A percentile compares a stretch with the other conserved stretches of the same genome.
Conservation (phyloP, 352 stramenopile species). For the Phytopythium aichiense region DNA sequence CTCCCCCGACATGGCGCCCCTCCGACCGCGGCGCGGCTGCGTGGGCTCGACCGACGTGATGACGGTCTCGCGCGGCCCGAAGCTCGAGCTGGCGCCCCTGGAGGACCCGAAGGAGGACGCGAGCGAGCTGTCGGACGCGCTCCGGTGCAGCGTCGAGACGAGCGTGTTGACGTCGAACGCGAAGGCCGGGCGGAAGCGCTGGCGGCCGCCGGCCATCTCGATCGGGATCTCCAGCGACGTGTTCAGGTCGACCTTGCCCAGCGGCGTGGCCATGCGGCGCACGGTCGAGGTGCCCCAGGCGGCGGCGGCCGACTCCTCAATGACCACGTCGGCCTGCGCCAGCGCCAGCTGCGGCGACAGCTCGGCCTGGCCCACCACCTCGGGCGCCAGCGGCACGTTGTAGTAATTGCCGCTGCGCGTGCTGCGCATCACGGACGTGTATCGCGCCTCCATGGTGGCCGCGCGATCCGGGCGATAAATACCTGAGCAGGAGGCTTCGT, state of each 20-base stretch:
- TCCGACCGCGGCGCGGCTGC: constrained; percentile 27
- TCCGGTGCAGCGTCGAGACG: constrained; percentile 32
- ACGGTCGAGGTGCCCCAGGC: constrained; percentile 38
- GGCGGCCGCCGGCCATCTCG: constrained; percentile 4
- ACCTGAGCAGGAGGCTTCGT: not conserved
- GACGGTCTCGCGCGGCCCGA: constrained; percentile 5
- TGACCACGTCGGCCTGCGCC: constrained; percentile 7
- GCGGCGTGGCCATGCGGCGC: constrained; percentile 28
- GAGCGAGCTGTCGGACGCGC: constrained; percentile 16
- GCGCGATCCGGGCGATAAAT: constrained; percentile 1
- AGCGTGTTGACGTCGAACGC: constrained; percentile 56
- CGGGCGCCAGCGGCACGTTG: constrained; percentile 37
- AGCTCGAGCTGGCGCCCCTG: constrained; percentile 10
- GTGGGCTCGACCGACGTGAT: constrained; percentile 11
- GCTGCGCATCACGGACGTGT: constrained; percentile 51
- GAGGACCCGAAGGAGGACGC: constrained; percentile 34
- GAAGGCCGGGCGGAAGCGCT: constrained; percentile 43
- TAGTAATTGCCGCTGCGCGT: constrained; percentile 62
- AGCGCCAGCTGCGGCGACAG: constrained; percentile 1
- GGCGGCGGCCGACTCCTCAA: constrained; percentile 21
- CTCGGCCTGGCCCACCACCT: constrained; percentile 12
- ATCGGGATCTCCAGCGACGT: constrained; percentile 24
- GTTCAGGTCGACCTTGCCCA: constrained; percentile 36
- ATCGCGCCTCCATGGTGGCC: constrained; percentile 27
- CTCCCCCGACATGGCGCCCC: constrained; percentile 34